Percentiles rank a stretch among this genome's conserved stretches.
Conservation (phyloP, 208 protist genomes). For the Naegleria gruberi region DNA sequence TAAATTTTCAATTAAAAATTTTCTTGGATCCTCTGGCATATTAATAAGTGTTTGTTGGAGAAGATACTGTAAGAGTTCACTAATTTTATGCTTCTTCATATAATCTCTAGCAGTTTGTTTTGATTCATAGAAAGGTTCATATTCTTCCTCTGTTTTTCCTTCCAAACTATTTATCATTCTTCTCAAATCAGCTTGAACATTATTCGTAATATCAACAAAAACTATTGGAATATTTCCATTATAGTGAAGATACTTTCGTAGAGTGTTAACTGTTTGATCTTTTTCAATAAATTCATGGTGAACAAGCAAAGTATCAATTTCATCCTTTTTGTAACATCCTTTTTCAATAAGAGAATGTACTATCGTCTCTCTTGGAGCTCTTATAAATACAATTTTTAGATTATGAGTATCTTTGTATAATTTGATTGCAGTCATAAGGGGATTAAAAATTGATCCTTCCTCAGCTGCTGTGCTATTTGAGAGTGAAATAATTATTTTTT, state of each 20-base stretch:
- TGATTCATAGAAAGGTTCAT: neutral
- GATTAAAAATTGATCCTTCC: neutral
- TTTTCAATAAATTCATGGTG: neutral
- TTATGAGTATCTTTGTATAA: neutral
- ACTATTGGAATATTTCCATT: neutral
- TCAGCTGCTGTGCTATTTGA: neutral
- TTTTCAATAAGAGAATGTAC: neutral
- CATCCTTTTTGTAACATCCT: neutral
- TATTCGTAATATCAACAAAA: neutral
- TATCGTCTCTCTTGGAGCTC: neutral
- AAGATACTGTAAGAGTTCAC: neutral
- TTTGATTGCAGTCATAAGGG: neutral
- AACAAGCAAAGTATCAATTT: neutral
- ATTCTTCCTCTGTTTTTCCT: neutral
- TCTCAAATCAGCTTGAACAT: neutral
- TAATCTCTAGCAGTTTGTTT: neutral
- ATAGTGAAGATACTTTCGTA: neutral
- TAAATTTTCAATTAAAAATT: neutral
- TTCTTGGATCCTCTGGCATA: neutral
- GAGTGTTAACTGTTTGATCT: neutral
- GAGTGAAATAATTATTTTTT: neutral
- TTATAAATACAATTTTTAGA: neutral
- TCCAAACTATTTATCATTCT: neutral
- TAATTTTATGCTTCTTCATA: neutral
- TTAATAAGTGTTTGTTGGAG: neutral